Conservation (phyloP, 2,329 filamentous ascomycete genomes). For the Sporothrix brasiliensis region DNA sequence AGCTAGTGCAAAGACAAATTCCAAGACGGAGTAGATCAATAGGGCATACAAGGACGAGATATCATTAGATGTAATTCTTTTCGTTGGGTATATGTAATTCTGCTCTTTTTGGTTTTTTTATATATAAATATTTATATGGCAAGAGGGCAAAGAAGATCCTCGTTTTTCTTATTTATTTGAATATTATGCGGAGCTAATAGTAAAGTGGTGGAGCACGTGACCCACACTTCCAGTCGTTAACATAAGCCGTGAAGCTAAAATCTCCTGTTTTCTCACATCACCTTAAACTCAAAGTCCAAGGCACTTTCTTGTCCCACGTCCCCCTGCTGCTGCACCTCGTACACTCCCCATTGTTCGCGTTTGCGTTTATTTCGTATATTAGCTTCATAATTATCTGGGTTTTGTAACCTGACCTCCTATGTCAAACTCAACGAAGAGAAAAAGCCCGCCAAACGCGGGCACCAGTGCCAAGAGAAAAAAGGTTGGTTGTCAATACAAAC, state of each 20-base stretch:
- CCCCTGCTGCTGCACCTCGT: neutral
- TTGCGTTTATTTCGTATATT: no score
- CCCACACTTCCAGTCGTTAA: no score
- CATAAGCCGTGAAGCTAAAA: neutral
- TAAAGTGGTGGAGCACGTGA: neutral
- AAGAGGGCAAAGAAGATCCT: neutral
- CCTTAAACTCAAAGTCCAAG: neutral
- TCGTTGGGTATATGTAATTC: neutral
- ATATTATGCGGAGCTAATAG: neutral
- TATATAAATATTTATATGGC: no score
- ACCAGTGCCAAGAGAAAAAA: constrained; percentile 45
- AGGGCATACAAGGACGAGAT: neutral
- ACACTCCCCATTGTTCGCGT: neutral
- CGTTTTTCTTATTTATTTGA: neutral
- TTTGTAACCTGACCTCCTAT: constrained; percentile 35
- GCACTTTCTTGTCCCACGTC: neutral
- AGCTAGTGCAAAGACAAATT: constrained; percentile 70
- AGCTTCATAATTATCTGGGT: no score
- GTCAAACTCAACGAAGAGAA: constrained; percentile 45
- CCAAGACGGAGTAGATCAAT: constrained; percentile 44
- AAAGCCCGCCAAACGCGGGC: constrained; percentile 41
- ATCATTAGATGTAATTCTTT: neutral
- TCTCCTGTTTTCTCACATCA: neutral
- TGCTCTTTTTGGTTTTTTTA: neutral
- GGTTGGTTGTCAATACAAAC: constrained; percentile 35